Evolutionary conservation across 495 filamentous ascomycete genomes (phyloP), one percentile per base, ranked within the genome.

Genomic region (Penicillium canariense): DNA sequence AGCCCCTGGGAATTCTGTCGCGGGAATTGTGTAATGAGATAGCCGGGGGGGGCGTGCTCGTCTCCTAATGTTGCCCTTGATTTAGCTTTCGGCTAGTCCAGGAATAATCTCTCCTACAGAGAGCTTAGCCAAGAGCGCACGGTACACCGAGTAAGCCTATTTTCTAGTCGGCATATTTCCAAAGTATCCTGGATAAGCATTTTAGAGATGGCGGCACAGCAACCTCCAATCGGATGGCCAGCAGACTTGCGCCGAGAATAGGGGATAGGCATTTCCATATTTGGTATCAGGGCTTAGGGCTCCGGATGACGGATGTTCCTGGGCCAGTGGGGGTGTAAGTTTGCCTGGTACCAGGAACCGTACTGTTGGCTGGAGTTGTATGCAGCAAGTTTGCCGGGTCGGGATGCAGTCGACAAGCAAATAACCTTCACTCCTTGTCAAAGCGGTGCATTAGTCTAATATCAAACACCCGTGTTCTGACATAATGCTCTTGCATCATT

Each of bases 241-340:
- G 15, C 18, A 27, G 36, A 4, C 7, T 30, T 20, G n/a, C 15
- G 22, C 54, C 54, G 54, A 52, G 9, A 5, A 18, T 2, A 31
- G 11, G 20, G 0, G 5, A n/a, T 7, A 9, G 0, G 17, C 2
- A 18, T 17, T n/a, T 36, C 53, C 32, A 5, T 44, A 57, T 46
- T 25, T 34, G 60, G 49, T 23, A 10, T 11, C 50, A 60, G 62
- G 62, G 59, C 45, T 49, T 57, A 65, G 59, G 59, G 62, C 50
- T 51, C 35, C 62, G 56, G 62, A 58, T 53, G 35, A 6, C 14
- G n/a, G 15, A 25, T 3, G 28, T 46, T 15, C 50, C 39, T n/a
- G n/a, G 42, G 18, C 18, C 7, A 36, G 28, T 14, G 36, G 28
- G 1, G n/a, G 5, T 32, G 50, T 53, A 46, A 46, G 17, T 23